Conservation (phyloP, 164 flowering plant genomes). For the Tetrastigma voinierianum region DNA sequence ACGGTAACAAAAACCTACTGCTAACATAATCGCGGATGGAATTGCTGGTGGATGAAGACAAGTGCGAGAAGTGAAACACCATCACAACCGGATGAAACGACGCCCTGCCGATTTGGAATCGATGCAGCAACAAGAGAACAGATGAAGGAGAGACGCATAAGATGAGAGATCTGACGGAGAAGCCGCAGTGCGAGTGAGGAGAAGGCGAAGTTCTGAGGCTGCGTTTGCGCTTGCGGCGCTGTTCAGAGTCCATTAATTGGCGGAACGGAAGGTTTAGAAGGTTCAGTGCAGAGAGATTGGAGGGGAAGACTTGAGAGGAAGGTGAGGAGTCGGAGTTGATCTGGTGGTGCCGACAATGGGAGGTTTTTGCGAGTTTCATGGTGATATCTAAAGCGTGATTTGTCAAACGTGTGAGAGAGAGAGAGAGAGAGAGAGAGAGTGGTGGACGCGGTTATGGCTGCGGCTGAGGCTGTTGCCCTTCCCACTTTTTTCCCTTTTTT, state of each 20-base stretch:
- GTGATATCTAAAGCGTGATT: too few species aligned
- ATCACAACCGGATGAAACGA: conserved; percentile 31
- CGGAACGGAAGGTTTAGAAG: too few species aligned
- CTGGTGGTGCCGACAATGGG: too few species aligned
- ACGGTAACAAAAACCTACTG: neutral
- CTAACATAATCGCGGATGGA: conserved; percentile 17
- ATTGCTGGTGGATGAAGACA: conserved; percentile 20
- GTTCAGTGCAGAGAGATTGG: too few species aligned
- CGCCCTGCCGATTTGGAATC: conserved; percentile 16
- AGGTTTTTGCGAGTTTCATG: too few species aligned
- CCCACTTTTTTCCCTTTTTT: too few species aligned
- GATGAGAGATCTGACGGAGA: conserved; percentile 33
- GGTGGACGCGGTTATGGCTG: too few species aligned
- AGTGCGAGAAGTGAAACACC: conserved; percentile 18
- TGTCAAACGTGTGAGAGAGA: too few species aligned
- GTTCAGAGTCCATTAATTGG: conserved; percentile 32
- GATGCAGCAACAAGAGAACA: conserved; percentile 24
- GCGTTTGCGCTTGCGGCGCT: conserved; percentile 49
- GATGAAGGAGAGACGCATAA: conserved; percentile 37
- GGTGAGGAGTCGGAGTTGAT: too few species aligned
- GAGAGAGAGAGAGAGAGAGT: too few species aligned
- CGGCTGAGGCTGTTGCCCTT: too few species aligned
- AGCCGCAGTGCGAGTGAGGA: conserved; percentile 7
- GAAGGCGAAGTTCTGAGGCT: conserved; percentile 5
- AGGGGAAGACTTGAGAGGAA: too few species aligned